Conservation (phyloP, 148 eudicot species). For the Beta vulgaris region DNA sequence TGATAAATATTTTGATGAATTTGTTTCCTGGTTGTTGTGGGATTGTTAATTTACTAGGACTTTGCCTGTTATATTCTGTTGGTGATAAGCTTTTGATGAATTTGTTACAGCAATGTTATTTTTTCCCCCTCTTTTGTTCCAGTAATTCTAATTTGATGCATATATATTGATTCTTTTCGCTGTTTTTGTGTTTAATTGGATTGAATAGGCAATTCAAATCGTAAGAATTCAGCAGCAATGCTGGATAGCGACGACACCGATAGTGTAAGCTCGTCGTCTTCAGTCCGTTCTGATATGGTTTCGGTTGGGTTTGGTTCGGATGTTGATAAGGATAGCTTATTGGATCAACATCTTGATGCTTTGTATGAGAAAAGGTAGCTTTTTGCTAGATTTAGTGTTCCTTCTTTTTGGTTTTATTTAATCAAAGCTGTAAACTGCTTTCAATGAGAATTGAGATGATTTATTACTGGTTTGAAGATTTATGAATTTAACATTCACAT, state of each 20-base stretch:
- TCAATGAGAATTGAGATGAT: not conserved
- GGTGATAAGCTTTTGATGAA: not conserved
- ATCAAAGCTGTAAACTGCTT: not conserved
- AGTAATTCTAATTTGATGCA: not conserved
- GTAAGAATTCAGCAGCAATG: slow-evolving; percentile 68
- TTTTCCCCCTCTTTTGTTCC: too few species aligned
- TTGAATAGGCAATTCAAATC: slow-evolving; percentile 58
- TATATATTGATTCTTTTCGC: not conserved
- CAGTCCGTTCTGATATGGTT: slow-evolving; percentile 52
- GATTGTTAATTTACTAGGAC: too few species aligned
- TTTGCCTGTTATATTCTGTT: not conserved
- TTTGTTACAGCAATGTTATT: not conserved
- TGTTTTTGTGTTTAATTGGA: slow-evolving; percentile 1
- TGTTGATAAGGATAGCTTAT: slow-evolving; percentile 56
- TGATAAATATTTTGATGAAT: not conserved
- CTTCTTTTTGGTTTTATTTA: not conserved
- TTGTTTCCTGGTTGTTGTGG: too few species aligned
- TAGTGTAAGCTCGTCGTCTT: slow-evolving; percentile 73
- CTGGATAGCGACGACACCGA: slow-evolving; percentile 77
- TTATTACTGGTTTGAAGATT: not conserved
- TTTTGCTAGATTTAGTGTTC: not conserved
- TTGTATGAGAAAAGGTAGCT: slow-evolving; percentile 78
- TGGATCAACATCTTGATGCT: slow-evolving; percentile 71
- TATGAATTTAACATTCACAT: too few species aligned
- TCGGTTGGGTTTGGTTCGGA: slow-evolving; percentile 47